Conservation (phyloP, 2,329 filamentous ascomycete species). For the Alternaria alternata region DNA sequence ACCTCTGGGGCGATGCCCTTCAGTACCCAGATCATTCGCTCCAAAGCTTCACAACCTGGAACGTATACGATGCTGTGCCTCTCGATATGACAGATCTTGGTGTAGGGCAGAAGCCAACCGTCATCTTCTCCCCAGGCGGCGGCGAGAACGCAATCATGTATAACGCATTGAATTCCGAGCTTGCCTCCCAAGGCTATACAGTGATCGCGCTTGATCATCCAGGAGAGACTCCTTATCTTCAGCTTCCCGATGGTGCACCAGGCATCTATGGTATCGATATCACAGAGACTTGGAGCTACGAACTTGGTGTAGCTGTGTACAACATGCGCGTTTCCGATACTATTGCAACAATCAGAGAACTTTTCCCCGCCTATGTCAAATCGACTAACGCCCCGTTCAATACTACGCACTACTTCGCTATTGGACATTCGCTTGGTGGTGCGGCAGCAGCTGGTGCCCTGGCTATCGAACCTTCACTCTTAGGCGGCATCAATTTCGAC, state of each 20-base stretch:
- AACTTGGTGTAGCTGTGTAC: slow-evolving; percentile 2
- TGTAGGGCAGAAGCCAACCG: slow-evolving; percentile 13
- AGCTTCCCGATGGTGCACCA: slow-evolving; percentile 6
- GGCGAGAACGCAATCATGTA: slow-evolving; percentile 13
- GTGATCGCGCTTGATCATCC: slow-evolving; percentile 26
- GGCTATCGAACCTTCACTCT: not conserved
- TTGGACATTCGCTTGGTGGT: slow-evolving; percentile 27
- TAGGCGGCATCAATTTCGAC: slow-evolving; percentile 12
- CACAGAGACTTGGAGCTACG: not conserved
- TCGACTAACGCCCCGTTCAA: slow-evolving; percentile 13
- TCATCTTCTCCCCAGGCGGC: slow-evolving; percentile 24
- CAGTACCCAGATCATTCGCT: slow-evolving; percentile 9
- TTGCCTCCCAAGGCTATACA: slow-evolving; percentile 22
- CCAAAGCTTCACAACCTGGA: slow-evolving; percentile 12
- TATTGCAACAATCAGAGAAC: not conserved
- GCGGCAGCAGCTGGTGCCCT: slow-evolving; percentile 9
- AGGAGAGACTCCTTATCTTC: slow-evolving; percentile 22
- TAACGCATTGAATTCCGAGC: slow-evolving; percentile 13
- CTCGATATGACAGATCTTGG: slow-evolving; percentile 1
- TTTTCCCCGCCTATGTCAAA: slow-evolving; percentile 13
- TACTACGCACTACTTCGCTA: slow-evolving; percentile 4
- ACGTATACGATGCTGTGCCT: slow-evolving; percentile 15
- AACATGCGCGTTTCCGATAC: slow-evolving; percentile 8
- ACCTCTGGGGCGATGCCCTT: slow-evolving; percentile 16
- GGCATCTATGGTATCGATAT: slow-evolving; percentile 16